These are phyloP conservation scores for Aspergillus sp. DNA, from an alignment of 2,329 filamentous ascomycete genomes.

Conservation along the genomic window DNA sequence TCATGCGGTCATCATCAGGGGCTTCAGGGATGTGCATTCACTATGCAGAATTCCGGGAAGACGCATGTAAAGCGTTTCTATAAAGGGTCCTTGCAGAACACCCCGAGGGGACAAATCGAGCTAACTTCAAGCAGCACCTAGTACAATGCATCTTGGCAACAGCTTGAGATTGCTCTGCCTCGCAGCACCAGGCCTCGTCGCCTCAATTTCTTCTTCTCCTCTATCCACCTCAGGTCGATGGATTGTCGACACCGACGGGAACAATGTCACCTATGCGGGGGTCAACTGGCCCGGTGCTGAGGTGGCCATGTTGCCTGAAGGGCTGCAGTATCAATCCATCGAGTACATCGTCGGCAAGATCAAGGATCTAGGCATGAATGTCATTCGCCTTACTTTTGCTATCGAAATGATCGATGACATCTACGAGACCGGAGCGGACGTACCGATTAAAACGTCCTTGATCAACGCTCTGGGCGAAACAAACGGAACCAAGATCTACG, in stretches of 20 bases:
- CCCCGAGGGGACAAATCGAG: neutral
- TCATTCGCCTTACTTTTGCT: constrained; percentile 43
- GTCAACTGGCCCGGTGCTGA: constrained; percentile 37
- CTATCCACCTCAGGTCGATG: constrained; percentile 38
- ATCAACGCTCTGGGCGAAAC: constrained; percentile 42
- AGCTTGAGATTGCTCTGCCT: neutral
- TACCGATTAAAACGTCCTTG: constrained; percentile 42
- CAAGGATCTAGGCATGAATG: constrained; percentile 35
- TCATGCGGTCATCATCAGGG: neutral
- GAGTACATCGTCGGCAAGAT: constrained; percentile 31
- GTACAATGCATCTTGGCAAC: neutral
- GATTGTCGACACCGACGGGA: constrained; percentile 42
- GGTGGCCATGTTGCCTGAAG: constrained; percentile 38
- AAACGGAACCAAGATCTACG: constrained; percentile 45
- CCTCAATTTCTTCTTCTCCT: constrained; percentile 14
- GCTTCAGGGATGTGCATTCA: neutral
- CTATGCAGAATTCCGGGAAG: neutral
- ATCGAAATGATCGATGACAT: constrained; percentile 48
- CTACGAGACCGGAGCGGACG: constrained; percentile 42
- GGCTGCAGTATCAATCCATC: constrained; percentile 34
- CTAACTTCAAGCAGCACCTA: neutral
- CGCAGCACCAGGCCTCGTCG: neutral
- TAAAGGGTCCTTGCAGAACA: neutral
- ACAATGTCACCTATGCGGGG: constrained; percentile 31
- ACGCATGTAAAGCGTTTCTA: neutral